phyloP scores from a whole-genome alignment of 352 stramenopile genomes.

The Globisporangium mamillatum region DNA sequence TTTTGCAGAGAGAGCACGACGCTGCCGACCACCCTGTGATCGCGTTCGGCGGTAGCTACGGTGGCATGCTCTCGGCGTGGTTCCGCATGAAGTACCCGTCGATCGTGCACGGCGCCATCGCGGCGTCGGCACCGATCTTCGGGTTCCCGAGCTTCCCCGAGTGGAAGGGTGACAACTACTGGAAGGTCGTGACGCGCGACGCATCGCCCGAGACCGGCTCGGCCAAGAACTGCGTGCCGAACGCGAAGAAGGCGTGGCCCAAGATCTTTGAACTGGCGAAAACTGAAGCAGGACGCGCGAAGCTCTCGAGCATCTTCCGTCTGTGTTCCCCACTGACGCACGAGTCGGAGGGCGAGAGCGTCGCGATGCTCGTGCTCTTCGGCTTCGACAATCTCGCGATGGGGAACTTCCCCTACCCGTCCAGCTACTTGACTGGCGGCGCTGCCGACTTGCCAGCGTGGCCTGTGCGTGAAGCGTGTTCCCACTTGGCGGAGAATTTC shows the following conservation, averaged over 20 bases:
- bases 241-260: conserved; percentile 76
- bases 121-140: conserved; percentile 92
- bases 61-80: conserved; percentile 94
- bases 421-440: conserved; percentile 89
- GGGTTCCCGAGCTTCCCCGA: conserved; percentile 71
- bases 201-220: conserved; percentile 69
- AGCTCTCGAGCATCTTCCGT: conserved; percentile 57
- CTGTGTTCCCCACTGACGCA: conserved; percentile 59
- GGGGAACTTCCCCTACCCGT: conserved; percentile 95
- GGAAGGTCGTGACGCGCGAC: conserved; percentile 76
- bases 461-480: conserved; percentile 91
- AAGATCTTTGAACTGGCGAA: conserved; percentile 74
- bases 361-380: conserved; percentile 76
- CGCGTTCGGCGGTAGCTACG: conserved; percentile 94
- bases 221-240: conserved; percentile 75
- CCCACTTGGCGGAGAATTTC: conserved; percentile 53
- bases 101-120: conserved; percentile 91
- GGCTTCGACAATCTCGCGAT: conserved; percentile 94
- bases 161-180: conserved; percentile 77
- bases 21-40: conserved; percentile 86
- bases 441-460: conserved; percentile 80
- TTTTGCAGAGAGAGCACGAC: conserved; percentile 73
- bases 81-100: conserved; percentile 95
- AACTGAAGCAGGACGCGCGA: conserved; percentile 45
- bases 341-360: conserved; percentile 40